Evolutionary conservation across 1,284 basidiomycete genomes (phyloP), one percentile per base, ranked within the genome.

Genomic region (Flammula alnicola): DNA sequence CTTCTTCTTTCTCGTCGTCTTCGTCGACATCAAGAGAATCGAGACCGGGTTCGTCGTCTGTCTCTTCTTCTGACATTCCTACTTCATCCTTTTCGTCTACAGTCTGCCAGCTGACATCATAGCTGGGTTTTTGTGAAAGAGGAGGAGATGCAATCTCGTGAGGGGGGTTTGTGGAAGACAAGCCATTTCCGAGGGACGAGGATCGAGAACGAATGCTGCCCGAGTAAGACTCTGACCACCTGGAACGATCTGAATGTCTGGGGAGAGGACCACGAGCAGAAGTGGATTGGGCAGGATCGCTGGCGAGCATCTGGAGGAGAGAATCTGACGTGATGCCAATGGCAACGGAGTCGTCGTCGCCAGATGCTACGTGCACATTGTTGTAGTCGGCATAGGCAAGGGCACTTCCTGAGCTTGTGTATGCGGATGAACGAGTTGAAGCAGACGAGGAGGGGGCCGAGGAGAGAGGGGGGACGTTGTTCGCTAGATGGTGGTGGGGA

Each of bases 351-450:
- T 81, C 79, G 40, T 86, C 84, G 50, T 84, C 81, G 11, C 73
- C 74, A n/a, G 81, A 78, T 31, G 73, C 82, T 58, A 88, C 80
- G 55, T 81, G 84, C 37, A 88, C 78, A 63, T 83, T 79, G 20
- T 76, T 75, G 49, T 78, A 82, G 66, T 89, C 87, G 33, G 75
- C 75, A 40, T 81, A 80, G 17, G 74, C 71, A 23, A 79, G 64
- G 9, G 77, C 74, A 64, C 83, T 84, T 46, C 81, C 85, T 22
- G 80, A 82, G 62, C 76, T 84, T 19, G 86, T 84, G 63, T 88
- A 88, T 8, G 87, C 85, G 7, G 87, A 89, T 3, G 88, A 90
- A 49, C 88, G 80, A 5, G 86, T 82, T 3, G 87, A 90, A 2
- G 78, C 75, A 31, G 84, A 81, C 8, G 85, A 83, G 1, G 87